These are phyloP conservation scores for Saraca asoca DNA, from an alignment of 331 rosid species.

Conservation along the genomic window DNA sequence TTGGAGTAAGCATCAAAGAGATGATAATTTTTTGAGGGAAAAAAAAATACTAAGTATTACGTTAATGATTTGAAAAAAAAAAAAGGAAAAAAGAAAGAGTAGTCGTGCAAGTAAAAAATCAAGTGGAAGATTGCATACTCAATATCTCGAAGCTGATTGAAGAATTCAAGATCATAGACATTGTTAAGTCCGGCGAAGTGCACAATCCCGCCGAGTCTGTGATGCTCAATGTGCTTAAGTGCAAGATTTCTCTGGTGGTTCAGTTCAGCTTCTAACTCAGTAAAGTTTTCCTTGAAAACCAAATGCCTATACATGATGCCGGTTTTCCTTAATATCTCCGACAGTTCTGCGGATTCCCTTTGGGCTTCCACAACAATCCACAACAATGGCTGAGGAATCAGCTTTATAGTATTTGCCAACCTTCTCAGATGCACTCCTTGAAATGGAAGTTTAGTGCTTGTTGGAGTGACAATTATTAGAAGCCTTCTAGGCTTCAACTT, in stretches of 20 bases:
- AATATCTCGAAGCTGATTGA: slow-evolving; percentile 76
- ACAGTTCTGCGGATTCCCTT: slow-evolving; percentile 46
- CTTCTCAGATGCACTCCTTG: slow-evolving; percentile 66
- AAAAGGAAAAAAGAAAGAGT: too few species aligned
- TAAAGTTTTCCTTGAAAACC: slow-evolving; percentile 72
- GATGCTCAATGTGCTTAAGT: slow-evolving; percentile 83
- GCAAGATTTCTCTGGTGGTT: slow-evolving; percentile 87
- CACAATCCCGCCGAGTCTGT: slow-evolving; percentile 78
- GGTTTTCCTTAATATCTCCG: slow-evolving; percentile 66
- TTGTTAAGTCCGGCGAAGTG: slow-evolving; percentile 90
- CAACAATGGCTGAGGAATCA: slow-evolving; percentile 76
- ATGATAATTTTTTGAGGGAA: too few species aligned
- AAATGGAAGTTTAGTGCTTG: slow-evolving; percentile 55
- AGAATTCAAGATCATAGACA: slow-evolving; percentile 86
- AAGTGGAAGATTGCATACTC: slow-evolving; percentile 53
- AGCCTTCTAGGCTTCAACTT: slow-evolving; percentile 48
- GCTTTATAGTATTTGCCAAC: slow-evolving; percentile 65
- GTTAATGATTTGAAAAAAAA: too few species aligned
- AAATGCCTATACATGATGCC: slow-evolving; percentile 94
- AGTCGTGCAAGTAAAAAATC: background rate
- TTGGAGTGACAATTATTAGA: slow-evolving; percentile 75
- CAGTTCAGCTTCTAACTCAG: slow-evolving; percentile 70
- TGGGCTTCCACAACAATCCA: slow-evolving; percentile 82
- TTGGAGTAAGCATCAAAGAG: too few species aligned
- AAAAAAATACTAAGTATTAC: too few species aligned